Evolutionary conservation across 1,139 yeast species (phyloP).

Genomic region (Geotrichum citri-aurantii): DNA sequence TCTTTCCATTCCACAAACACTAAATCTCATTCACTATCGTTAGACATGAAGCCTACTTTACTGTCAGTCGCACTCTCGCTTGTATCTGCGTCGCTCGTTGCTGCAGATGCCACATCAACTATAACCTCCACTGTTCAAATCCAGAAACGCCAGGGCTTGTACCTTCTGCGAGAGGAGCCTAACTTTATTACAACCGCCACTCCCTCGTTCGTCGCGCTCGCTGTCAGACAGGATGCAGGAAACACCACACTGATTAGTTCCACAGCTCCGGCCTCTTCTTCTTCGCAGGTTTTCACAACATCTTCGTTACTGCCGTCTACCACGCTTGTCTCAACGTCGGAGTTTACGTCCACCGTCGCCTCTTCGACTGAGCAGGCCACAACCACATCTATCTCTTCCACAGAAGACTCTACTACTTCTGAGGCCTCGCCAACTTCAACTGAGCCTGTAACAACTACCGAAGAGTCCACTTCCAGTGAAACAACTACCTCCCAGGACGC

Average conservation of each 20-base stretch:
- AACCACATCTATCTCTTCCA: not conserved
- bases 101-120: not conserved
- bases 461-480: conserved; percentile 1
- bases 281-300: not conserved
- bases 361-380: not conserved
- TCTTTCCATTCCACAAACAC: not conserved
- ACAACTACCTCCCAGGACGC: not conserved
- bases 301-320: conserved; percentile 1
- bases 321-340: not conserved
- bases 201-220: not conserved
- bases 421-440: not conserved
- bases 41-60: not conserved
- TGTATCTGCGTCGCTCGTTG: not conserved
- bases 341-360: not conserved
- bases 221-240: not conserved
- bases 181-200: conserved; percentile 1
- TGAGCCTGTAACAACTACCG: not conserved
- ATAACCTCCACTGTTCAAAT: not conserved
- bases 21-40: not conserved
- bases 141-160: not conserved
- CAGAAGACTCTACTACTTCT: not conserved
- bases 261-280: not conserved
- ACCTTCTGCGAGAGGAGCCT: not conserved
- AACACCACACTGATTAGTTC: conserved; percentile 1
- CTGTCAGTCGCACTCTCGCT: not conserved